A percentile compares a stretch with the other conserved stretches of the same genome.
Evolutionary conservation across 805 yeast genomes (phyloP).

Genomic region (Hanseniaspora osmophila): DNA sequence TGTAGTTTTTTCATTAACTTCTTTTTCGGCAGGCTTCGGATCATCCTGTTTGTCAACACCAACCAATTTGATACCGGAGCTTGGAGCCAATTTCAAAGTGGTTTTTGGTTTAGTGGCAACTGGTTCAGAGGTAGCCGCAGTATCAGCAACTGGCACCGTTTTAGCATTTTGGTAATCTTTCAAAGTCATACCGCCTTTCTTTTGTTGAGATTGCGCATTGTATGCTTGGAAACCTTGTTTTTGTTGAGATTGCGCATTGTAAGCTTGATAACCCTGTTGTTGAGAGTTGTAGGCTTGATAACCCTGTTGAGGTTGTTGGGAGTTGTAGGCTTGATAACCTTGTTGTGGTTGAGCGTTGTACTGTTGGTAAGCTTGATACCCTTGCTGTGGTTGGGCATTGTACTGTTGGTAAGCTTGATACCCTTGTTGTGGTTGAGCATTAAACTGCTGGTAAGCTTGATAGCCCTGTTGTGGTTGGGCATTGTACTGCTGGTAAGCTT

Average conservation of each 20-base stretch:
- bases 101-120: slow-evolving; percentile 43
- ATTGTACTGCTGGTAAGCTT: slow-evolving; percentile 12
- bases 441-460: slow-evolving; percentile 12
- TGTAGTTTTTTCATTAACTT: slow-evolving; percentile 6
- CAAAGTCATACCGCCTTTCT: slow-evolving; percentile 35
- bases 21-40: slow-evolving; percentile 11
- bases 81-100: slow-evolving; percentile 50
- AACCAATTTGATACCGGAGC: slow-evolving; percentile 51
- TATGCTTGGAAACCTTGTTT: slow-evolving; percentile 24
- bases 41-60: slow-evolving; percentile 31
- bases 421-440: slow-evolving; percentile 20
- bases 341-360: background rate
- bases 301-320: slow-evolving; percentile 7
- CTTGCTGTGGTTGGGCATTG: slow-evolving; percentile 7
- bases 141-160: slow-evolving; percentile 23
- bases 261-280: slow-evolving; percentile 4
- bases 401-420: slow-evolving; percentile 8
- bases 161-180: slow-evolving; percentile 72
- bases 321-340: slow-evolving; percentile 2
- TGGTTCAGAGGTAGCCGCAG: slow-evolving; percentile 15
- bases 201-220: background rate
- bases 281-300: slow-evolving; percentile 7
- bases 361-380: background rate
- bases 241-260: slow-evolving; percentile 15
- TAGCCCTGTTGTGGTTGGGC: slow-evolving; percentile 15